Evolutionary conservation across 345 rosid genomes (phyloP), one percentile per base, ranked within the genome.

Genomic region (Dipteronia dyeriana): DNA sequence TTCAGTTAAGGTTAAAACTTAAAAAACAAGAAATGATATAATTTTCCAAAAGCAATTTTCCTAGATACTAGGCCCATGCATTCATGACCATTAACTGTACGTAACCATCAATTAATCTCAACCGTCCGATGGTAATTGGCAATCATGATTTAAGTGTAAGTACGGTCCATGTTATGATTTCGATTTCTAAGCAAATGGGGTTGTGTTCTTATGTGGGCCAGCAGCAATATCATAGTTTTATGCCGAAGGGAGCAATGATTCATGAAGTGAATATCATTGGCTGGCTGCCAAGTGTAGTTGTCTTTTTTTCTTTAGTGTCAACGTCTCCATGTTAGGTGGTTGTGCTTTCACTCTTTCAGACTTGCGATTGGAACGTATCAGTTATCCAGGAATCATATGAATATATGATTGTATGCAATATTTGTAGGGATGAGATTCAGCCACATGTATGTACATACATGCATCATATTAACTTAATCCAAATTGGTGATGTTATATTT

Each of bases 81-180:
- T 53, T 1, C n/a, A 16, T 53, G 57, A 4, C 34, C 17, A 70
- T 23, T 5, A 39, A 38, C 38, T 70, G 20, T 26, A 26, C 26
- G 26, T 49, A 70, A 56, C 38, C 56, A 51, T 31, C 64, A 69
- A 47, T 70, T 63, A 23, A 62, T 70, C 66, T 34, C 39, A 34
- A 62, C 51, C 64, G 75, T 70, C 69, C 1, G 76, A 71, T 64
- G 57, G 49, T n/a, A 71, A 77, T 22, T 53, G 57, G 49, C 14
- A 71, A 77, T 22, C n/a, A 22, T 63, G 34, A 62, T 14, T 23
- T 9, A 1, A 43, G 47, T 43, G 0, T 62, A 2, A 62, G 63
- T 59, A 59, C 19, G 56, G 19, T 29, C 1, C 38, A 9, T 9
- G 34, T 29, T 29, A 1, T 29, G 31, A 29, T 34, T 34, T 34